Conservation (phyloP, 106 monocot species). For the Allium cepa region DNA sequence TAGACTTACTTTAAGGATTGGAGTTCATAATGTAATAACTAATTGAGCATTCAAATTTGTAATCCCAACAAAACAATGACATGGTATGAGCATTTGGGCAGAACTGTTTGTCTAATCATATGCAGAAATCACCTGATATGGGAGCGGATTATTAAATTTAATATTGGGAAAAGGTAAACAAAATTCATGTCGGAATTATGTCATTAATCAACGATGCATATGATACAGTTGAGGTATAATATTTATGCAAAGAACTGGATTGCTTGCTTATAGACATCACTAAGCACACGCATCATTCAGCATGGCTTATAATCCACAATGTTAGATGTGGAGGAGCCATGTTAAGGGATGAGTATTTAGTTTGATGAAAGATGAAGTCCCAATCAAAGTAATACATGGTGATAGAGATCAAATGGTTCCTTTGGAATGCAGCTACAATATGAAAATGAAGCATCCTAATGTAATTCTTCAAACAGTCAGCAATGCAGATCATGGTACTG, state of each 20-base stretch:
- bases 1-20: too few relatives aligned
- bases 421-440: too few relatives aligned
- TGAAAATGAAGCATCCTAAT: slow-evolving; percentile 38
- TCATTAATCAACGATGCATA: neutral
- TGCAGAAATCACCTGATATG: slow-evolving; percentile 72
- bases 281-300: slow-evolving; percentile 85
- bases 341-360: slow-evolving; percentile 35
- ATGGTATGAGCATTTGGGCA: slow-evolving; percentile 91
- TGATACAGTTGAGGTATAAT: too few relatives aligned
- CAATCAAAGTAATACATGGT: slow-evolving; percentile 53
- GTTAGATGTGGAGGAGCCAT: slow-evolving; percentile 72
- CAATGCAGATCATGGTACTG: slow-evolving; percentile 35
- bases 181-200: neutral
- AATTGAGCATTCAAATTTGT: too few relatives aligned
- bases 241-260: slow-evolving; percentile 33
- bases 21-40: too few relatives aligned
- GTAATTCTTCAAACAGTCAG: slow-evolving; percentile 37
- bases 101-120: slow-evolving; percentile 60
- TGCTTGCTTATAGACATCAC: slow-evolving; percentile 44
- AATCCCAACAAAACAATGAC: too few relatives aligned
- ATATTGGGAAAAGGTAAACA: slow-evolving; percentile 38
- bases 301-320: slow-evolving; percentile 93
- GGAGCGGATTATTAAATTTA: slow-evolving; percentile 49
- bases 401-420: slow-evolving; percentile 60
- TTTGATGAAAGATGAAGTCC: slow-evolving; percentile 21